These are phyloP conservation scores for Setomelanomma holmii DNA, from an alignment of 2,329 filamentous ascomycete genomes.

Conservation along the genomic window DNA sequence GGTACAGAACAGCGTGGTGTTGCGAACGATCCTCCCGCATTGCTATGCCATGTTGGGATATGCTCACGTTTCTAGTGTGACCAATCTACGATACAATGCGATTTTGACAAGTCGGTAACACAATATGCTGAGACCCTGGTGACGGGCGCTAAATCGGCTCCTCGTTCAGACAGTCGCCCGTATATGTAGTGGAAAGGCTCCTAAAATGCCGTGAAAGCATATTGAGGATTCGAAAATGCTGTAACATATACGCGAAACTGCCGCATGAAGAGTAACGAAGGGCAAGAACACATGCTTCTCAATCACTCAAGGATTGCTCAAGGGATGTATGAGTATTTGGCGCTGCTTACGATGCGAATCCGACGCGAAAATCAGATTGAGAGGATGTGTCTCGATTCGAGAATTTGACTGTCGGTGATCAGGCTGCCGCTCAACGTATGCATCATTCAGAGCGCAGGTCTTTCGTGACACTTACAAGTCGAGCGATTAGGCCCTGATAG, in stretches of 20 bases:
- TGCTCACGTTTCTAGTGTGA: constrained; percentile 1
- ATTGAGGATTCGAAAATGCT: neutral
- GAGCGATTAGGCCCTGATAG: no score
- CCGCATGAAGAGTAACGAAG: neutral
- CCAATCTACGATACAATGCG: constrained; percentile 15
- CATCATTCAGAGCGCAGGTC: no score
- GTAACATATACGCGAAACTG: neutral
- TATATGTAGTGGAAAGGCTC: neutral
- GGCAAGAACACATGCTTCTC: no score
- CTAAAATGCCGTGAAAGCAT: constrained; percentile 1
- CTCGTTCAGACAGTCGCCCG: constrained; percentile 1
- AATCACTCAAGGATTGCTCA: no score
- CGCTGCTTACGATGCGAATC: no score
- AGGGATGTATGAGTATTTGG: no score
- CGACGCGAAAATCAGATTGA: no score
- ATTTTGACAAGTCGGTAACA: constrained; percentile 38
- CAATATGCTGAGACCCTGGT: constrained; percentile 7
- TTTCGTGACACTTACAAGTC: no score
- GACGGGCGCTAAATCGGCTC: neutral
- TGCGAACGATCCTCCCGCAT: neutral
- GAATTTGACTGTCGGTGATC: no score
- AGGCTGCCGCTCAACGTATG: no score
- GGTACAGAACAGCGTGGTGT: neutral
- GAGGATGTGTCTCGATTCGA: no score
- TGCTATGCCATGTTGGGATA: neutral